Conservation (phyloP, 2,329 filamentous ascomycete genomes). For the Trichoderma cornu-damae region DNA sequence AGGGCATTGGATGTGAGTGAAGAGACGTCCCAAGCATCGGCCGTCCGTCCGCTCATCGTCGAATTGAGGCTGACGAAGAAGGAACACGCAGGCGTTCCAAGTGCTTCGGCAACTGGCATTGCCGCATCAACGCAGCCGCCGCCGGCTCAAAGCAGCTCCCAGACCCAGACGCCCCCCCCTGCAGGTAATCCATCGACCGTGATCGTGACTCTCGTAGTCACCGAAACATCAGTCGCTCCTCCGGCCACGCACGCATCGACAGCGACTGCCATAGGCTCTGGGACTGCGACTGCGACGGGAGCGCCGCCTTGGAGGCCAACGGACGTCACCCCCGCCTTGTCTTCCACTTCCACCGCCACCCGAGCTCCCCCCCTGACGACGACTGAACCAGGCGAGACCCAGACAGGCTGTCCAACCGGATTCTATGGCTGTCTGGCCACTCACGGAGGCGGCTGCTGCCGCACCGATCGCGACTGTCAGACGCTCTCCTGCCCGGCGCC, state of each 20-base stretch:
- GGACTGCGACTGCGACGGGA: constrained; percentile 36
- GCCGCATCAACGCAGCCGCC: constrained; percentile 19
- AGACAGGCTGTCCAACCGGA: constrained; percentile 67
- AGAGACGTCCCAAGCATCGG: neutral
- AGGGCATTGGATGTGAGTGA: constrained; percentile 63
- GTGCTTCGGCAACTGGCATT: constrained; percentile 29
- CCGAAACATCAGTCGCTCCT: constrained; percentile 33
- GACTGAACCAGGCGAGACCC: constrained; percentile 23
- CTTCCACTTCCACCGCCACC: neutral
- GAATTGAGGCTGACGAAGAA: neutral
- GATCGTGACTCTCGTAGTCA: constrained; percentile 39
- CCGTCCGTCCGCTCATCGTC: too few relatives aligned
- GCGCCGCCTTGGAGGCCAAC: constrained; percentile 44
- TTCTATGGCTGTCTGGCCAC: constrained; percentile 88
- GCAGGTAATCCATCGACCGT: constrained; percentile 37
- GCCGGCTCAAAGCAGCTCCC: constrained; percentile 33
- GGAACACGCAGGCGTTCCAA: constrained; percentile 30
- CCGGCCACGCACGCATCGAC: constrained; percentile 37
- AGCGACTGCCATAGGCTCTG: constrained; percentile 35
- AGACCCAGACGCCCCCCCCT: constrained; percentile 36
- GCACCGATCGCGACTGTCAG: constrained; percentile 78
- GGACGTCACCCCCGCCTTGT: neutral
- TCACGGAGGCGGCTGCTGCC: constrained; percentile 80
- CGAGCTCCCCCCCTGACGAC: neutral
- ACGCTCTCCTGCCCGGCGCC: constrained; percentile 69